Conservation (phyloP, 805 yeast genomes). For the Nakazawaea ernobii region DNA sequence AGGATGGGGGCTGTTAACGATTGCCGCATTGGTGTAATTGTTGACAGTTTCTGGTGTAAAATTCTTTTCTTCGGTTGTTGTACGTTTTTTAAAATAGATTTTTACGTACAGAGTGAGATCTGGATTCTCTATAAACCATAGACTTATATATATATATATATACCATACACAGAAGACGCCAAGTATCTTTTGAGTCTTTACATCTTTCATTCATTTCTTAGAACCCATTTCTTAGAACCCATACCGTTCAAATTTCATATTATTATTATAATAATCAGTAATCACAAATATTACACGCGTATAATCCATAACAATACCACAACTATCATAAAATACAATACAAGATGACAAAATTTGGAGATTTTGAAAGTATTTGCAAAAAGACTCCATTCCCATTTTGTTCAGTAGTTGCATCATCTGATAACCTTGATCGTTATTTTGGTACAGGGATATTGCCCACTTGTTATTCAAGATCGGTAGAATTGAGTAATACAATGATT, state of each 20-base stretch:
- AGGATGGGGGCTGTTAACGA: neutral
- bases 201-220: no score
- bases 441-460: slow-evolving; percentile 61
- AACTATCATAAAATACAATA: neutral
- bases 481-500: slow-evolving; percentile 84
- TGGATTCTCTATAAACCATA: no score
- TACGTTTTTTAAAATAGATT: neutral
- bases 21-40: neutral
- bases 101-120: neutral
- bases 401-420: slow-evolving; percentile 57
- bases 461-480: slow-evolving; percentile 84
- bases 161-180: no score
- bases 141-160: no score
- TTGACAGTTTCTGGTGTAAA: neutral
- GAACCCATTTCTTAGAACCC: no score
- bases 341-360: slow-evolving; percentile 57
- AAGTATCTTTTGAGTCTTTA: no score
- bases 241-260: no score
- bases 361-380: slow-evolving; percentile 56
- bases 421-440: slow-evolving; percentile 23
- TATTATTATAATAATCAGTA: no score
- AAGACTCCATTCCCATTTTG: slow-evolving; percentile 76
- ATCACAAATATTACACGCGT: no score
- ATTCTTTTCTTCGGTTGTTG: no score
- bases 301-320: no score